phyloP scores from a whole-genome alignment of 768 basidiomycete genomes.

The Naganishia onofrii region DNA sequence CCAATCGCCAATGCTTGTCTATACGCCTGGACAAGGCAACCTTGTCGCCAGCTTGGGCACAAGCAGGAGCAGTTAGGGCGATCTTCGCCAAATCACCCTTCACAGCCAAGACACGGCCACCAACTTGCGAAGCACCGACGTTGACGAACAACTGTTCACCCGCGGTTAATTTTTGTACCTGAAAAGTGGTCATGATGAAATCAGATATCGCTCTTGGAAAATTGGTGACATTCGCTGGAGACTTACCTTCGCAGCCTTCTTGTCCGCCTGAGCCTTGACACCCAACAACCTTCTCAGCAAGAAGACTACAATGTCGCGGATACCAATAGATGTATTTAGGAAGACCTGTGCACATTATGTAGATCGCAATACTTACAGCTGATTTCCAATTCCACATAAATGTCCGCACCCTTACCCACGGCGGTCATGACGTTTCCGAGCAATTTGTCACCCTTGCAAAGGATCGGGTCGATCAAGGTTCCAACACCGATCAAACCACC shows the following conservation, averaged over 20 bases:
- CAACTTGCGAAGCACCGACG: conserved; percentile 95
- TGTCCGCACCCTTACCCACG: conserved; percentile 87
- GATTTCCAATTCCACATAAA: conserved; percentile 65
- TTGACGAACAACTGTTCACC: conserved; percentile 92
- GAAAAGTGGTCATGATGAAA: neutral
- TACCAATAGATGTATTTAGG: neutral
- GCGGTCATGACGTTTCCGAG: conserved; percentile 95
- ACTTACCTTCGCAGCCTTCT: conserved; percentile 83
- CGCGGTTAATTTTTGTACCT: conserved; percentile 74
- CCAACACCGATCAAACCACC: conserved; percentile 98
- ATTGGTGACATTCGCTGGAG: too few species aligned
- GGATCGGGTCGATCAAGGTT: conserved; percentile 90
- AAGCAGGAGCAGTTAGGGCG: conserved; percentile 84
- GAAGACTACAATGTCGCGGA: conserved; percentile 64
- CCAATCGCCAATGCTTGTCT: conserved; percentile 97
- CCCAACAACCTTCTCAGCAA: conserved; percentile 91
- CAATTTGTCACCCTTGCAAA: conserved; percentile 93
- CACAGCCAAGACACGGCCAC: conserved; percentile 88
- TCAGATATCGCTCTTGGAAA: conserved; percentile 53
- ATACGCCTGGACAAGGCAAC: conserved; percentile 90
- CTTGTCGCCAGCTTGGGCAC: conserved; percentile 96
- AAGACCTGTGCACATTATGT: neutral
- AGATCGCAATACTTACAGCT: conserved; percentile 44
- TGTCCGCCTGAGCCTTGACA: conserved; percentile 90
- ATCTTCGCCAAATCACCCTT: conserved; percentile 80